A percentile compares a stretch with the other conserved stretches of the same genome.
phyloP scores from a whole-genome alignment of 2,329 filamentous ascomycete species.

The Podosphaera aphanis region DNA sequence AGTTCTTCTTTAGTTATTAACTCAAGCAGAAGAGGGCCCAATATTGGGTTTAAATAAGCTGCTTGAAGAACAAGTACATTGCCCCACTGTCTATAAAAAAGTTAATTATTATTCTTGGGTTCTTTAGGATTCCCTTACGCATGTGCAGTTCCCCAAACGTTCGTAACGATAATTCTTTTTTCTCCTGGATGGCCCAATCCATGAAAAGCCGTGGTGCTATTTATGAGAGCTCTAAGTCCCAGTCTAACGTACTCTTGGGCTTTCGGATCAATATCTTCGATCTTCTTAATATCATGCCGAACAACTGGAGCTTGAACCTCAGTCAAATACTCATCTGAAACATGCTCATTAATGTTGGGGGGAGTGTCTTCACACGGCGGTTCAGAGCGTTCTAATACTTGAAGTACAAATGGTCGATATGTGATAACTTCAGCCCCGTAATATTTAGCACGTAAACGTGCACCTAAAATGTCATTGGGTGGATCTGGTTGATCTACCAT shows the following conservation, averaged over 20 bases:
- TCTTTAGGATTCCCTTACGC: conserved; percentile 40
- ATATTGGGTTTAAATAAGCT: conserved; percentile 42
- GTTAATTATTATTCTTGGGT: conserved; percentile 4
- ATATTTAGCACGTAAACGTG: conserved; percentile 76
- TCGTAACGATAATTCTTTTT: conserved; percentile 63
- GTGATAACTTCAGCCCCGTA: conserved; percentile 84
- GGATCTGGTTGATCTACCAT: conserved; percentile 30
- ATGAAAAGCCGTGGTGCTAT: conserved; percentile 69
- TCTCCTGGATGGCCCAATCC: conserved; percentile 26
- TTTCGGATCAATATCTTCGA: conserved; percentile 19
- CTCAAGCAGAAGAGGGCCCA: conserved; percentile 30
- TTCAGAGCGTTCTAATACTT: conserved; percentile 23
- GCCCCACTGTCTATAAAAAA: conserved; percentile 58
- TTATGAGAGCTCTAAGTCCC: conserved; percentile 39
- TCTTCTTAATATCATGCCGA: conserved; percentile 17
- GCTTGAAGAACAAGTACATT: conserved; percentile 82
- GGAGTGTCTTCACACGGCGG: not conserved
- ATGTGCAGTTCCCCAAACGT: conserved; percentile 84
- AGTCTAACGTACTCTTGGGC: conserved; percentile 31
- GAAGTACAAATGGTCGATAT: conserved; percentile 48
- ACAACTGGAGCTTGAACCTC: conserved; percentile 17
- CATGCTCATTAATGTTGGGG: conserved; percentile 6
- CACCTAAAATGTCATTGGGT: conserved; percentile 52
- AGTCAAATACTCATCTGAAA: conserved; percentile 8
- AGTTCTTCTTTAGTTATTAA: conserved; percentile 34